phyloP scores from a whole-genome alignment of 2,329 filamentous ascomycete species.

The Cladosporium sp. region DNA sequence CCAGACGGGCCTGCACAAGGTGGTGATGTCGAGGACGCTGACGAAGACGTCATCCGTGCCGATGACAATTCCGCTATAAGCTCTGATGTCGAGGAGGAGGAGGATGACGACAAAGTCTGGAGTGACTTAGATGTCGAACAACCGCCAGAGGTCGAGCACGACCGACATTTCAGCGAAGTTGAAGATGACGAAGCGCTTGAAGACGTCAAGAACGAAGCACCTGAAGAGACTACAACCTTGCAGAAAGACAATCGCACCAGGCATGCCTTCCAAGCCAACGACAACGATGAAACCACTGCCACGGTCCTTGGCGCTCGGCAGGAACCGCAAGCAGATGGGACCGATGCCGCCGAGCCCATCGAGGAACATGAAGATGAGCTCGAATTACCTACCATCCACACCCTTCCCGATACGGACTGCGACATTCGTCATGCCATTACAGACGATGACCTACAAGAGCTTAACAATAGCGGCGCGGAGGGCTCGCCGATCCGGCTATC shows the following conservation, averaged over 20 bases:
- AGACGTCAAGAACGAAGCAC: neutral
- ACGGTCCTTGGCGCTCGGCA: neutral
- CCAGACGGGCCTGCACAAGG: constrained; percentile 2
- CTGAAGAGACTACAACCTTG: neutral
- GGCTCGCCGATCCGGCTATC: neutral
- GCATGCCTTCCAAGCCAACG: neutral
- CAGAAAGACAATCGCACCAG: neutral
- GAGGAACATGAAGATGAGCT: constrained; percentile 2
- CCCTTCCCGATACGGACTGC: neutral
- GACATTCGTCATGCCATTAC: neutral
- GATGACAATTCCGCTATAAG: neutral
- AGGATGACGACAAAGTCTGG: neutral
- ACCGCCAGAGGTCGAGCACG: neutral
- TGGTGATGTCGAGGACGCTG: neutral
- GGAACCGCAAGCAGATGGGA: neutral
- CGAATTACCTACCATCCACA: neutral
- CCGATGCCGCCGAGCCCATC: neutral
- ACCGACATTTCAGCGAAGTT: constrained; percentile 3
- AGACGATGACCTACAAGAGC: neutral
- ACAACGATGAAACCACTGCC: neutral
- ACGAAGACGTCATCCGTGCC: constrained; percentile 4
- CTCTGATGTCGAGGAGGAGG: neutral
- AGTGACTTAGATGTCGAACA: constrained; percentile 6
- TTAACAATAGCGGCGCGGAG: constrained; percentile 3
- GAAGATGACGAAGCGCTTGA: neutral